Base-by-base conservation (phyloP, 1,284 basidiomycete genomes). In the Ustilago shanxiensis region DNA sequence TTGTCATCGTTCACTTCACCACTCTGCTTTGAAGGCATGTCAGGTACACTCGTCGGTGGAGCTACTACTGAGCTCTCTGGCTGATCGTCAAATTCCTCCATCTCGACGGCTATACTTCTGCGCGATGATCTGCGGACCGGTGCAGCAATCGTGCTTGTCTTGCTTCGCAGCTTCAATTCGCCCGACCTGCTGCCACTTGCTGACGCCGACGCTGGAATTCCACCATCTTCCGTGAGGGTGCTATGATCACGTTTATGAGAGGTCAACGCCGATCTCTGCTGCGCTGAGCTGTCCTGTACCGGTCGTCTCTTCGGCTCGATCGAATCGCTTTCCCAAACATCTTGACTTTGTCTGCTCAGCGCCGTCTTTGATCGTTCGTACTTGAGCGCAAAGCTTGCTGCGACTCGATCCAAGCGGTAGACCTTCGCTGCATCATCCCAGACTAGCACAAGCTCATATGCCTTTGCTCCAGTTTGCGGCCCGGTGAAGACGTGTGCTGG, bases 401-500 rank as follows among this genome's bases (percentile, higher is more conserved):
- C 74, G n/a, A 77, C 29, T 3, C 66, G 61, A 16, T 70, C 70
- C 1, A 77, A 44, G 1, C 66, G 59, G 20, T 77, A 77, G 1
- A 54, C 28, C 9, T 62, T 45, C 14, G 29, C 54, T 2, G 4
- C 56, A 7, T 55, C 41, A 22, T 77, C 74, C 74, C 74, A 77
- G 0, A 77, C 47, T 6, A 77, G 49, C 11, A 77, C 66, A 4
- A 72, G 56, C 20, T 77, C 74, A 57, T 66, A 69, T 0, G 60
- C 35, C 33, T 77, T 77, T 3, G 63, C 60, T 0, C 53, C 29
- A 2, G 54, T 61, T 31, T 77, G 74, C 4, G 66, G 70, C 1
- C 74, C 74, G 8, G 66, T 72, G 16, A 77, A 77, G 0, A 77
- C 56, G 22, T 77, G 74, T 5, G 70, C 74, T 20, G 63, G 60